A percentile compares a stretch with the other conserved stretches of the same genome.
phyloP scores from a whole-genome alignment of 1,284 basidiomycete species.

The Volvariella surrecta region DNA sequence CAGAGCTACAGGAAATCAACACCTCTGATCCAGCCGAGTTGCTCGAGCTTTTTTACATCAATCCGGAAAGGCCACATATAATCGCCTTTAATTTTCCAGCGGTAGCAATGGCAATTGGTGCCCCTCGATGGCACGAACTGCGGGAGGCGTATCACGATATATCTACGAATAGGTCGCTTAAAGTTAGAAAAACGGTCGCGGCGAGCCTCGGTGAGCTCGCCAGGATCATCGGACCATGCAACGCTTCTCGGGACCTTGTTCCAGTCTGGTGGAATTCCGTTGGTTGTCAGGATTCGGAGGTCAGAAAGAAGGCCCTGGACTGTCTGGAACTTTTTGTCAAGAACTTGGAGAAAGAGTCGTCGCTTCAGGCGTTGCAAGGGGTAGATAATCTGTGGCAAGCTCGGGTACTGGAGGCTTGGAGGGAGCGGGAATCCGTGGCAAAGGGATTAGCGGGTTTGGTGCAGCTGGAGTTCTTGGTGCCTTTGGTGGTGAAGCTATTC shows the following conservation, averaged over 20 bases:
- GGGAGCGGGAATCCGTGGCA: constrained; percentile 69
- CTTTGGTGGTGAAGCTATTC: constrained; percentile 37
- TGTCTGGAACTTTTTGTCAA: constrained; percentile 52
- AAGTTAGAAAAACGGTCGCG: constrained; percentile 73
- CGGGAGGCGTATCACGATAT: constrained; percentile 65
- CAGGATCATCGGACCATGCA: constrained; percentile 70
- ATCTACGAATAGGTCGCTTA: constrained; percentile 45
- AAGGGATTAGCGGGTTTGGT: constrained; percentile 46
- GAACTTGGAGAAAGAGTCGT: constrained; percentile 43
- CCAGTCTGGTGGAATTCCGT: constrained; percentile 64
- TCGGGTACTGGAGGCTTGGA: constrained; percentile 67
- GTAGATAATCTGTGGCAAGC: constrained; percentile 59
- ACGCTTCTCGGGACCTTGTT: constrained; percentile 66
- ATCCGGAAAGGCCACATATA: constrained; percentile 74
- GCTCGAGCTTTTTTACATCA: constrained; percentile 36
- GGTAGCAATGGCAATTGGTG: constrained; percentile 80
- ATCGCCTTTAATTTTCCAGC: constrained; percentile 96
- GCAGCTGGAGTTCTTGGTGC: constrained; percentile 23
- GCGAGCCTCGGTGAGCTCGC: constrained; percentile 89
- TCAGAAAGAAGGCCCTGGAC: constrained; percentile 64
- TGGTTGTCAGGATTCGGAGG: constrained; percentile 53
- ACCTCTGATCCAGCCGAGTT: constrained; percentile 13
- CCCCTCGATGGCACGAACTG: constrained; percentile 69
- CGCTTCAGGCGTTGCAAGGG: constrained; percentile 36
- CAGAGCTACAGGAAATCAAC: not conserved